phyloP scores from a whole-genome alignment of 2,329 filamentous ascomycete species.

The Botrytis pseudocinerea region DNA sequence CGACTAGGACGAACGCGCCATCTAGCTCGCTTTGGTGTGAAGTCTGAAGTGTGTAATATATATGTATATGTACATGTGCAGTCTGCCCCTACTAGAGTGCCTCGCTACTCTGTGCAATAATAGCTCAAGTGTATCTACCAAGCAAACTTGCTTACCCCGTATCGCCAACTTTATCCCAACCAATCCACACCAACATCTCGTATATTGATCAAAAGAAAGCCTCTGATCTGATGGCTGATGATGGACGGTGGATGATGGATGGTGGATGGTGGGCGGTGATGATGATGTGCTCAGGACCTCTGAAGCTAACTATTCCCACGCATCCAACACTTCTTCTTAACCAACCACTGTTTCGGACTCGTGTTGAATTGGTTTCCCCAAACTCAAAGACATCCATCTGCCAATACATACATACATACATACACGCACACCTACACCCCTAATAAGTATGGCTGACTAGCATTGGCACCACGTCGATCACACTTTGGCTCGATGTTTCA shows the following conservation, averaged over 20 bases:
- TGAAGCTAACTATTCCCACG: not conserved
- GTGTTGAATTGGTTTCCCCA: not conserved
- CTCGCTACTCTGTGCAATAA: too few relatives aligned
- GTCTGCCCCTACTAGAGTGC: too few relatives aligned
- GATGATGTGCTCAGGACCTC: not conserved
- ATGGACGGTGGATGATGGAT: not conserved
- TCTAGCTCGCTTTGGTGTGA: not conserved
- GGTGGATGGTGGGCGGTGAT: too few relatives aligned
- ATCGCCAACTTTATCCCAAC: not conserved
- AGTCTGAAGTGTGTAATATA: not conserved
- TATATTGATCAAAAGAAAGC: not conserved
- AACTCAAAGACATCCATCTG: not conserved
- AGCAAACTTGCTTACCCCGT: not conserved
- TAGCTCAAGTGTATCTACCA: too few relatives aligned
- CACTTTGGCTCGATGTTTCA: not conserved
- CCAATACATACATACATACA: not conserved
- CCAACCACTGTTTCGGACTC: conserved; percentile 3
- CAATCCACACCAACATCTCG: not conserved
- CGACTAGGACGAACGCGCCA: not conserved
- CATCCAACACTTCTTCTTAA: not conserved
- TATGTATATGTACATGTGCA: not conserved
- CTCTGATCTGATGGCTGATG: not conserved
- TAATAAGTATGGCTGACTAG: not conserved
- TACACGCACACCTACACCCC: not conserved
- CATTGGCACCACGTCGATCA: conserved; percentile 1